Percentiles rank a stretch among this genome's conserved stretches.
Conservation (phyloP, 2,329 filamentous ascomycete genomes). For the Aspergillus pseudoviridinutans region DNA sequence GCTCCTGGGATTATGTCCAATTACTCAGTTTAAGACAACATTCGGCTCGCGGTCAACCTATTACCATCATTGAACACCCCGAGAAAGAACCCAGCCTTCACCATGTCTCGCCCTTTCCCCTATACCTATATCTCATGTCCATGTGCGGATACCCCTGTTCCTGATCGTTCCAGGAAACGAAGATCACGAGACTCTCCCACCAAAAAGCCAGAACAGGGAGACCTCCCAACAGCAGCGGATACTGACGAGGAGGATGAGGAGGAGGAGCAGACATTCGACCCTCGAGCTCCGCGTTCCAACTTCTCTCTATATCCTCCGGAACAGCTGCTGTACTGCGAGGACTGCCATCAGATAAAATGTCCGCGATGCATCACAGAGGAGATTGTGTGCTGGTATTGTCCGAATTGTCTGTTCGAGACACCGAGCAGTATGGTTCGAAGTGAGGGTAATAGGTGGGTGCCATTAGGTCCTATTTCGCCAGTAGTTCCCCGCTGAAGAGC, state of each 20-base stretch:
- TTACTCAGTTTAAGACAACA: not conserved
- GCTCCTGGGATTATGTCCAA: not conserved
- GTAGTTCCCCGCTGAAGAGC: not conserved
- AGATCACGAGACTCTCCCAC: constrained; percentile 34
- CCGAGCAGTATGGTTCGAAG: constrained; percentile 87
- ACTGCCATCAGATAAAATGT: constrained; percentile 94
- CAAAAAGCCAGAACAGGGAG: constrained; percentile 26
- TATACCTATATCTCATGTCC: constrained; percentile 64
- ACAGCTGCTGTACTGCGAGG: constrained; percentile 92
- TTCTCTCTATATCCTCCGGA: constrained; percentile 92
- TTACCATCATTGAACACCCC: not conserved
- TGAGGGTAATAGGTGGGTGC: constrained; percentile 79
- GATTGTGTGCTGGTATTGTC: constrained; percentile 92
- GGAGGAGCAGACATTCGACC: constrained; percentile 79
- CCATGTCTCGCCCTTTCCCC: constrained; percentile 56
- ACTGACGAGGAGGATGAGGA: constrained; percentile 52
- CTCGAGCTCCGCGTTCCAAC: constrained; percentile 76
- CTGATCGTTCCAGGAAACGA: constrained; percentile 37
- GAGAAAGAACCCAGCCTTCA: constrained; percentile 1
- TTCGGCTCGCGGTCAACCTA: not conserved
- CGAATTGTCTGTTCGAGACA: constrained; percentile 92
- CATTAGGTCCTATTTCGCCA: not conserved
- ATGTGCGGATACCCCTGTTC: constrained; percentile 50
- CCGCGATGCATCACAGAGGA: constrained; percentile 89
- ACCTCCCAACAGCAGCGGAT: constrained; percentile 11